phyloP scores from a whole-genome alignment of 2,329 filamentous ascomycete genomes.

The Lojkania enalia region DNA sequence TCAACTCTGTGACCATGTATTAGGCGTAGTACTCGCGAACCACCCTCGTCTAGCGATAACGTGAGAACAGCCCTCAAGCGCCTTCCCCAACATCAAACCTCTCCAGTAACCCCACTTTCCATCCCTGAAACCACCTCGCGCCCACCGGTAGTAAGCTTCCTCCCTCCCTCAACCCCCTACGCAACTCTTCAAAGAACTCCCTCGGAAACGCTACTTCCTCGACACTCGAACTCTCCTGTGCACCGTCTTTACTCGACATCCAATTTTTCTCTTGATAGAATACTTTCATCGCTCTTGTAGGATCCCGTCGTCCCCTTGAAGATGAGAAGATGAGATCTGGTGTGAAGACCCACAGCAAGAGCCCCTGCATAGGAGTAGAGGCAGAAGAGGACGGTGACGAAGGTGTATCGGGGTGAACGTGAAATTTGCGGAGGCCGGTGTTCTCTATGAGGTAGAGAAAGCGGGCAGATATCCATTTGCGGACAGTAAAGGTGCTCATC shows the following conservation, averaged over 20 bases:
- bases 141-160: constrained; percentile 57
- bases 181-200: constrained; percentile 54
- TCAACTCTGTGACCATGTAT: too few relatives aligned
- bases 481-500: constrained; percentile 23
- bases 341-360: constrained; percentile 63
- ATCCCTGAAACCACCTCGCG: constrained; percentile 65
- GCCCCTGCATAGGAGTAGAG: constrained; percentile 53
- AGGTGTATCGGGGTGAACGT: constrained; percentile 48
- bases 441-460: constrained; percentile 60
- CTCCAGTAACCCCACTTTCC: constrained; percentile 63
- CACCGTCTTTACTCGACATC: constrained; percentile 27
- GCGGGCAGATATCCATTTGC: constrained; percentile 58
- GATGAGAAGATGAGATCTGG: constrained; percentile 61
- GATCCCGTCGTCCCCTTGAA: constrained; percentile 40
- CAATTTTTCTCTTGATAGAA: constrained; percentile 52
- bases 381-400: constrained; percentile 9
- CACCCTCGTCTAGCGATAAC: too few relatives aligned
- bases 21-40: too few relatives aligned
- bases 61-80: neutral
- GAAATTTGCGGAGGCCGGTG: constrained; percentile 59
- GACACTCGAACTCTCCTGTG: constrained; percentile 47
- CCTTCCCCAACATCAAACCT: constrained; percentile 9
- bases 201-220: constrained; percentile 59
- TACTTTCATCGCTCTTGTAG: constrained; percentile 60
- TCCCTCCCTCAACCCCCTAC: constrained; percentile 52